Percentiles rank a stretch among this genome's conserved stretches.
Evolutionary conservation across 2,329 filamentous ascomycete species (phyloP).

Genomic region (Clathrospora elynae): DNA sequence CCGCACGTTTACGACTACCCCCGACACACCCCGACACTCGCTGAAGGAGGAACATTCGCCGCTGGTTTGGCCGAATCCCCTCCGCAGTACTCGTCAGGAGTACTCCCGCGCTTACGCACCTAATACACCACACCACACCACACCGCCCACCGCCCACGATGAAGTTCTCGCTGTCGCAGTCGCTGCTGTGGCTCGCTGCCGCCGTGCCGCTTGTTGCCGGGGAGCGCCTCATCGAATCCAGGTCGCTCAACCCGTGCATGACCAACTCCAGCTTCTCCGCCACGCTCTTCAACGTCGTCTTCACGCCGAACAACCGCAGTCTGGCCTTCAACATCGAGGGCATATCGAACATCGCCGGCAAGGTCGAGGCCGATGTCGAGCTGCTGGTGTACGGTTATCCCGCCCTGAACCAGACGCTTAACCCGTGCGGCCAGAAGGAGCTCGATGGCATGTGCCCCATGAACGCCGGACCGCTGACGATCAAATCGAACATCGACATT

Average conservation of each 20-base stretch:
- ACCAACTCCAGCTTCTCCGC: constrained; percentile 85
- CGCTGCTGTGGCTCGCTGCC: constrained; percentile 44
- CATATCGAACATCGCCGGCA: constrained; percentile 81
- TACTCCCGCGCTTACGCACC: constrained; percentile 26
- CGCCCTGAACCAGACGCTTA: constrained; percentile 68
- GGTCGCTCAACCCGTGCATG: constrained; percentile 84
- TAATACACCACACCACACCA: constrained; percentile 14
- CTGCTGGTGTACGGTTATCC: constrained; percentile 83
- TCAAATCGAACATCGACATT: constrained; percentile 69
- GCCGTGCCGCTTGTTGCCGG: constrained; percentile 60
- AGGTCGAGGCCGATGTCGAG: constrained; percentile 75
- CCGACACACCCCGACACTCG: constrained; percentile 14
- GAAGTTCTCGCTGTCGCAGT: constrained; percentile 41
- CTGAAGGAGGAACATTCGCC: constrained; percentile 25
- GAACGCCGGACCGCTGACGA: constrained; percentile 79
- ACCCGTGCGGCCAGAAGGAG: constrained; percentile 72
- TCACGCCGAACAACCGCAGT: constrained; percentile 75
- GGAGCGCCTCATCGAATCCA: constrained; percentile 69
- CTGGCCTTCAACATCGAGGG: constrained; percentile 77
- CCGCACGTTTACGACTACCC: constrained; percentile 11
- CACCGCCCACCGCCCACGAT: constrained; percentile 32
- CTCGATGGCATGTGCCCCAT: constrained; percentile 86
- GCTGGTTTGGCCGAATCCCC: constrained; percentile 43
- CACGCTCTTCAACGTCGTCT: constrained; percentile 83
- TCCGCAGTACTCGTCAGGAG: constrained; percentile 38